phyloP scores from a whole-genome alignment of 306 rosid genomes.

The Comarum palustre region DNA sequence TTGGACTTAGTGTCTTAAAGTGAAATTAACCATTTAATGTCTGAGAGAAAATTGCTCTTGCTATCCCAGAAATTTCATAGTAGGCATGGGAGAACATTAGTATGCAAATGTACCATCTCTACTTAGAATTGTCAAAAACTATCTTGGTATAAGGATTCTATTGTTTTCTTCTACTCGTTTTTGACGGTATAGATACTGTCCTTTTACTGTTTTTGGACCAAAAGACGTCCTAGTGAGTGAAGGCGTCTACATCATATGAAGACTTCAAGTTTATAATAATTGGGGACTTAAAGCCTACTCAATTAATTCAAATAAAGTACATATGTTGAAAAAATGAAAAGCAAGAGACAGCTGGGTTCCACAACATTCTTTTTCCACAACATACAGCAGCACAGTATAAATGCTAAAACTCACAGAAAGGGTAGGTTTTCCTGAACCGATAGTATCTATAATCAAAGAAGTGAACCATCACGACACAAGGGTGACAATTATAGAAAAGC shows the following conservation, averaged over 20 bases:
- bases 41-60: not conserved
- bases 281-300: not conserved
- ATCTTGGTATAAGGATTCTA: not conserved
- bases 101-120: not conserved
- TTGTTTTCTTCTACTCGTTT: not conserved
- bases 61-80: not conserved
- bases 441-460: not conserved
- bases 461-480: not conserved
- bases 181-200: not conserved
- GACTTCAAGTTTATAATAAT: not conserved
- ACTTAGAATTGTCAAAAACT: not conserved
- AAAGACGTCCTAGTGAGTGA: not conserved
- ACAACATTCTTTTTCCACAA: not conserved
- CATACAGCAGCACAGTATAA: not conserved
- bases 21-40: too few species aligned
- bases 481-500: not conserved
- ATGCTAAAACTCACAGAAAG: not conserved
- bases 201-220: not conserved
- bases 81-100: not conserved
- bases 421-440: not conserved
- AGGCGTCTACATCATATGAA: not conserved
- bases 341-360: not conserved
- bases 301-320: slow-evolving; percentile 1
- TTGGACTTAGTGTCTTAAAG: not conserved
- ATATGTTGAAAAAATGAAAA: not conserved